Base-by-base conservation (phyloP, 2,329 filamentous ascomycete genomes). In the Fusarium praegraminearum region DNA sequence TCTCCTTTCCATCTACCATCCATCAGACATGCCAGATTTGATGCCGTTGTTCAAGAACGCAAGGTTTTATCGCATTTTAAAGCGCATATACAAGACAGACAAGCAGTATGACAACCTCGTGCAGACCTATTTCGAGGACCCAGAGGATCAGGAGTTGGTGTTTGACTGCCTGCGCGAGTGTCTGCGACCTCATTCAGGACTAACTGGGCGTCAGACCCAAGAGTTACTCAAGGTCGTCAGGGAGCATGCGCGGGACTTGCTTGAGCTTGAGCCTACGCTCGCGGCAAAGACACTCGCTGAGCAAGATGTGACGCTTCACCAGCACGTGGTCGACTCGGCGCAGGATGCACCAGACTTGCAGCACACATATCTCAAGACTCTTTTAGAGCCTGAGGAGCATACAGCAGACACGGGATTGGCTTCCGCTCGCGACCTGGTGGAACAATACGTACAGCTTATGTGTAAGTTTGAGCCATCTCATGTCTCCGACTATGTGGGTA, bases 401-500 rank as follows among this genome's bases (percentile, higher is more conserved):
- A 76, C 71, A 11, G 47, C 73, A 16, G 78, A 77, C 16, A 74
- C 77, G 20, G 78, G 78, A 55, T 64, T 76, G 35, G 63, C 74
- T n/a, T 72, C 76, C 56, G 85, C 87, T 43, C 84, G 87, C 43
- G 85, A 86, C 35, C 89, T 98, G 71, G 83, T 91, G 8, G 96
- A 98, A 78, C 86, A 87, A 57, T 98, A 98, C 78, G 90, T 98
- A 7, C 91, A 92, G 73, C 87, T 99, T 26, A 94, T 98, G 90
- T 99, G 97, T 80, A 88, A 84, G 59, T 97, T 93, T 77, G 89
- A 97, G 63, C 88, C 93, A 5, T 81, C 86, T 0, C 93, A 94
- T 73, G 95, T 99, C 3, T 92, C 93, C 4, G 90, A 94, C 57
- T 99, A 96, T 77, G 88, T 98, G 30, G 90, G 91, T 38, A 78